Base-by-base conservation (phyloP, 495 filamentous ascomycete genomes). In the Terfezia boudieri region DNA sequence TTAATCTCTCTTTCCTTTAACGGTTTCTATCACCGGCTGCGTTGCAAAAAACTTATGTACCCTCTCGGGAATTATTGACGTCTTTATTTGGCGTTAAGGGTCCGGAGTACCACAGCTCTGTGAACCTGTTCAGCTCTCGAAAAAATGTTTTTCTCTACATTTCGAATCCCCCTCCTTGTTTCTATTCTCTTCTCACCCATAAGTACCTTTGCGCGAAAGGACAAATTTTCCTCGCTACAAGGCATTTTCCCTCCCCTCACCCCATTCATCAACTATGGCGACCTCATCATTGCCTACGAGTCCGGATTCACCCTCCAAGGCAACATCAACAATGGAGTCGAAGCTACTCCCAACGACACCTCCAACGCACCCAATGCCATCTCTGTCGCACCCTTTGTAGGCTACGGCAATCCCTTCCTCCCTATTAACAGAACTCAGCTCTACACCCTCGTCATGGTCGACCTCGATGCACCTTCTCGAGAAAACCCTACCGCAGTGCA, bases 381-480 rank as follows among this genome's bases (percentile, higher is more conserved):
- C 41, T 14, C 12, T 2, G 3, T 46, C 14, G 8, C 41, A 14
- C 41, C 41, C 41, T 46, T 46, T 20, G 17, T 0, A 14, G 41
- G 17, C 12, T 14, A 20, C 17, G 41, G 14, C 41, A 46, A 20
- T 8, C 41, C 41, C 12, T 14, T 46, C 12, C 12, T 14, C 41
- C 41, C 41, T 12, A 59, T 63, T 9, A 63, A 49, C 57, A 56
- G 53, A 23, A 55, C 49, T 35, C 53, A 60, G 12, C 58, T 57
- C 14, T 63, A 59, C 50, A 59, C 59, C 50, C 37, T 63, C 11
- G 37, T 61, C 43, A 62, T 63, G 60, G 51, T 63, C 20, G 61
- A 63, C 48, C 61, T 60, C 14, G 61, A 63, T 52, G 56, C 54
- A 16, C 60, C 60, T 4, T 50, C 35, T 36, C 43, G 16, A 1